Evolutionary conservation across 2,329 filamentous ascomycete genomes (phyloP).

Genomic region (Leptographium procerum): DNA sequence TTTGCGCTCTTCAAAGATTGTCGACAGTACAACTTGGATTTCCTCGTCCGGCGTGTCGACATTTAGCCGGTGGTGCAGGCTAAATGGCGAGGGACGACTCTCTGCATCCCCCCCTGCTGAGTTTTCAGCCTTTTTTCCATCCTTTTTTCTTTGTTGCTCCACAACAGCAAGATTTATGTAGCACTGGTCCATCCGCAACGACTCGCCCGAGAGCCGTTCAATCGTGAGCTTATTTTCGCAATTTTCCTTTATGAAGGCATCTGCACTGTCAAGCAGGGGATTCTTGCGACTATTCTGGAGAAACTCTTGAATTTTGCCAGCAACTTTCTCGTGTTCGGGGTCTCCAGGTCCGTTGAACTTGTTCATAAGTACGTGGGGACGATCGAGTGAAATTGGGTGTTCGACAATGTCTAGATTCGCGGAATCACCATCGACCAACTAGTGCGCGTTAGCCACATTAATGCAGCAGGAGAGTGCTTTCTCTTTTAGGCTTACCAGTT

Average conservation of each 20-base stretch:
- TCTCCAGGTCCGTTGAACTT: conserved; percentile 15
- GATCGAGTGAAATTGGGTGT: conserved; percentile 15
- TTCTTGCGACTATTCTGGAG: conserved; percentile 11
- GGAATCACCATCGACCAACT: conserved; percentile 16
- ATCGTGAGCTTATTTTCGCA: conserved; percentile 17
- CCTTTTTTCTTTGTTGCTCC: too few relatives aligned
- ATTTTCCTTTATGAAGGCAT: conserved; percentile 17
- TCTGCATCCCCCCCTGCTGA: too few relatives aligned
- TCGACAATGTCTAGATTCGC: conserved; percentile 16
- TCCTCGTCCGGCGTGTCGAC: too few relatives aligned
- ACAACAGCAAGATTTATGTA: conserved; percentile 22
- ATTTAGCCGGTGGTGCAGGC: conserved; percentile 7
- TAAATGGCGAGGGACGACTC: not conserved
- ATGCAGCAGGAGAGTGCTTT: too few relatives aligned
- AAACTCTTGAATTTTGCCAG: conserved; percentile 12
- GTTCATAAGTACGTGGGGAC: conserved; percentile 16
- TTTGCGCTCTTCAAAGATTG: conserved; percentile 18
- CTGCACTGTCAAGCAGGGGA: conserved; percentile 11
- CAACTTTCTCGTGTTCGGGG: conserved; percentile 11
- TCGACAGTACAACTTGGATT: too few relatives aligned
- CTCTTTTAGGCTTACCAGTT: too few relatives aligned
- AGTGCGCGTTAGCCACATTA: conserved; percentile 6
- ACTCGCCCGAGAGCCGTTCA: conserved; percentile 22
- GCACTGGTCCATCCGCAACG: conserved; percentile 22
- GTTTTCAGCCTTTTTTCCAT: too few relatives aligned